phyloP scores from a whole-genome alignment of 352 stramenopile genomes.

The Phytopythium litorale region DNA sequence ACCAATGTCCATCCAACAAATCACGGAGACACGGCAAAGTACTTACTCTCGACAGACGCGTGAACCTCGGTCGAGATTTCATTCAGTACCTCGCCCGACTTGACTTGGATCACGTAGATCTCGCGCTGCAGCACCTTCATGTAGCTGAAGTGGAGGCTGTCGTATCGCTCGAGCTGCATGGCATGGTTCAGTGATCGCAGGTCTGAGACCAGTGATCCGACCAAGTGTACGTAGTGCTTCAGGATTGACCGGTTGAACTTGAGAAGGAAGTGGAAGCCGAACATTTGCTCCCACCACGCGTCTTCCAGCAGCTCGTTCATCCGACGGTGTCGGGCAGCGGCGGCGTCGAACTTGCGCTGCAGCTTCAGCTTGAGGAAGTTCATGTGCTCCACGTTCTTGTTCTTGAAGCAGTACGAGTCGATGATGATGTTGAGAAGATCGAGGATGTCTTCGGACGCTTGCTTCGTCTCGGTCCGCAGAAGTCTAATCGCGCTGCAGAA shows the following conservation, averaged over 20 bases:
- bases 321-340: slow-evolving; percentile 36
- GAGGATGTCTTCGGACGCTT: slow-evolving; percentile 50
- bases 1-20: not conserved
- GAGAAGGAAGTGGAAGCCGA: slow-evolving; percentile 59
- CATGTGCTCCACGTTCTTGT: slow-evolving; percentile 84
- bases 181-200: slow-evolving; percentile 67
- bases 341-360: slow-evolving; percentile 62
- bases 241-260: slow-evolving; percentile 69
- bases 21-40: not conserved
- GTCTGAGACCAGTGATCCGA: slow-evolving; percentile 62
- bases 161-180: slow-evolving; percentile 80
- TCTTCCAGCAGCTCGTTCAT: slow-evolving; percentile 64
- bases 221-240: slow-evolving; percentile 63
- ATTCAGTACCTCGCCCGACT: slow-evolving; percentile 54
- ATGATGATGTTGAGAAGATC: slow-evolving; percentile 80
- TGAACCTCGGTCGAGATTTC: slow-evolving; percentile 69
- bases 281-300: slow-evolving; percentile 82
- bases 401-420: slow-evolving; percentile 86
- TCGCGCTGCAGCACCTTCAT: slow-evolving; percentile 80
- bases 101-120: slow-evolving; percentile 76
- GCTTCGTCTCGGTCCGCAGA: slow-evolving; percentile 43
- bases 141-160: slow-evolving; percentile 61
- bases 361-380: slow-evolving; percentile 76
- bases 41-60: slow-evolving; percentile 39
- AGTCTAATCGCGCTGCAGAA: slow-evolving; percentile 43